A percentile compares a stretch with the other conserved stretches of the same genome.
phyloP scores from a whole-genome alignment of 805 yeast species.

The Myxozyma lipomycoides region DNA sequence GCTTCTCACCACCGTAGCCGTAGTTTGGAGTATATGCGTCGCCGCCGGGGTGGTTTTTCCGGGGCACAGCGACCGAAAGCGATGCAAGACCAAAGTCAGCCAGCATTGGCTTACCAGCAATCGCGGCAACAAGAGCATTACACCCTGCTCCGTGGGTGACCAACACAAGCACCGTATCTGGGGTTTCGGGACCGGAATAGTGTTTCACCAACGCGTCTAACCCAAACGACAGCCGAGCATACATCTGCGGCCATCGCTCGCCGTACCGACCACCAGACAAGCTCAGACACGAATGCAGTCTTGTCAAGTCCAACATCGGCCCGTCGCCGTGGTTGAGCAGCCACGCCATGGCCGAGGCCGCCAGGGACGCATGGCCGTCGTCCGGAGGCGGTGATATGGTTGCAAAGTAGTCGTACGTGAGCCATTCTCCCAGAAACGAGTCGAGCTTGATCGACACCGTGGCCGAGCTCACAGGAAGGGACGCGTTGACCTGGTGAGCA shows the following conservation, averaged over 20 bases:
- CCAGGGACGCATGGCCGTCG: slow-evolving; percentile 36
- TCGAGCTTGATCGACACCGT: slow-evolving; percentile 25
- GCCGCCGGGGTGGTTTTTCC: slow-evolving; percentile 1
- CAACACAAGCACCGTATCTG: slow-evolving; percentile 30
- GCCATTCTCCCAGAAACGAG: slow-evolving; percentile 41
- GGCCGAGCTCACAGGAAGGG: neutral
- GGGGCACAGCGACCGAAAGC: slow-evolving; percentile 29
- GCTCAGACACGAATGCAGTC: slow-evolving; percentile 34
- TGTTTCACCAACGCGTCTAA: slow-evolving; percentile 29
- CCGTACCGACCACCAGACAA: slow-evolving; percentile 36
- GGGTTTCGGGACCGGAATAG: slow-evolving; percentile 26
- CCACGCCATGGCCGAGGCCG: slow-evolving; percentile 31
- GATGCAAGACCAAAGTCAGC: slow-evolving; percentile 34
- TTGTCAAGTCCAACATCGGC: slow-evolving; percentile 27
- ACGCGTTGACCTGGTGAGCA: slow-evolving; percentile 23
- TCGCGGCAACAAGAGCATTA: slow-evolving; percentile 38
- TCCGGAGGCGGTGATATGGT: slow-evolving; percentile 38
- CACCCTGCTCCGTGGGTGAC: slow-evolving; percentile 43
- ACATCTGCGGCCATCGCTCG: slow-evolving; percentile 40
- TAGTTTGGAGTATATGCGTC: slow-evolving; percentile 10
- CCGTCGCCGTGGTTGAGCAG: slow-evolving; percentile 16
- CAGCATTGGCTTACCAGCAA: slow-evolving; percentile 35
- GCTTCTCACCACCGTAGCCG: slow-evolving; percentile 24
- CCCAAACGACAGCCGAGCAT: slow-evolving; percentile 34
- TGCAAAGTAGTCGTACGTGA: slow-evolving; percentile 39